Percentiles rank a stretch among this genome's conserved stretches.
Conservation (phyloP, 306 rosid species). For the Vigna angularis region DNA sequence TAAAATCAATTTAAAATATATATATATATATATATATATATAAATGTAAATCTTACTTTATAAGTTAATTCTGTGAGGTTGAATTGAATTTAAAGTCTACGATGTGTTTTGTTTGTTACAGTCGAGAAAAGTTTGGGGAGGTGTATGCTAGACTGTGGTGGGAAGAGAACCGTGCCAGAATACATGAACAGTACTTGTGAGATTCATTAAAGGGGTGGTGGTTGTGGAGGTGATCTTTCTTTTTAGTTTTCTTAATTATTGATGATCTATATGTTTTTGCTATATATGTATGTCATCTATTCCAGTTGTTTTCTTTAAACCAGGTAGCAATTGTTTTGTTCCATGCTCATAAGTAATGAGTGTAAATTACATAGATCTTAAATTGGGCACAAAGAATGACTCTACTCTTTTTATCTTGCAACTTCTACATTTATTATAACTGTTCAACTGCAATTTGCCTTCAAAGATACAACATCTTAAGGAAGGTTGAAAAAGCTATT, state of each 20-base stretch:
- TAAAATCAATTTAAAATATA: no score
- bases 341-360: constrained; percentile 36
- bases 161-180: constrained; percentile 97
- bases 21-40: fast-evolving
- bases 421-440: not conserved
- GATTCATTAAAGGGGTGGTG: constrained; percentile 33
- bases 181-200: constrained; percentile 92
- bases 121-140: constrained; percentile 98
- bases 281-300: constrained; percentile 13
- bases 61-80: fast-evolving
- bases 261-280: constrained; percentile 42
- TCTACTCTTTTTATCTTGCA: not conserved
- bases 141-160: constrained; percentile 98
- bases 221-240: constrained; percentile 54
- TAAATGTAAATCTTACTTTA: fast-evolving
- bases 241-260: constrained; percentile 50
- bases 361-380: constrained; percentile 50
- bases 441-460: no score
- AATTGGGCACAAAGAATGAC: constrained; percentile 46
- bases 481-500: not conserved
- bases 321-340: constrained; percentile 37
- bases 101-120: constrained; percentile 50
- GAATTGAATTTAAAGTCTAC: no score
- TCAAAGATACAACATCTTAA: not conserved
- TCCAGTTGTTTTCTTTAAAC: constrained; percentile 48